phyloP scores from a whole-genome alignment of 1,139 yeast genomes.

The Eremothecium cymbalariae region DNA sequence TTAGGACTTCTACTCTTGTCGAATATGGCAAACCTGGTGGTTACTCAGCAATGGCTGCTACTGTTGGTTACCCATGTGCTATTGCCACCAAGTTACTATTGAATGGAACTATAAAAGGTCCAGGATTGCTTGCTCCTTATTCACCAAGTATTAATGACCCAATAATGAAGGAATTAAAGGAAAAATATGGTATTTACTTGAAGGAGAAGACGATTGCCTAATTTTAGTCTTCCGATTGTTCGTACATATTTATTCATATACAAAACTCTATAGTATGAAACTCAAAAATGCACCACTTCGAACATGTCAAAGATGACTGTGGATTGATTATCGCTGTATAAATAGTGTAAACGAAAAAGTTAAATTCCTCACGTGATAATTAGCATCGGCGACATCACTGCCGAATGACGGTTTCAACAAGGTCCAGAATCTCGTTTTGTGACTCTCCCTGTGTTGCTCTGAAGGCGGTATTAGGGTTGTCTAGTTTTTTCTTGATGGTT shows the following conservation, averaged over 20 bases:
- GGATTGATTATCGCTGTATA: too few species aligned
- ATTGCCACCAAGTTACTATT: constrained; percentile 86
- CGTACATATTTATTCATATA: too few species aligned
- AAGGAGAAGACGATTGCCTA: constrained; percentile 90
- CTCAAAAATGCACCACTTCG: too few species aligned
- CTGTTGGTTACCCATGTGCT: constrained; percentile 98
- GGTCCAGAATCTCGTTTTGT: constrained; percentile 9
- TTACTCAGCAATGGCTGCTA: constrained; percentile 96
- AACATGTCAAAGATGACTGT: too few species aligned
- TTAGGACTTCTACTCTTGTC: constrained; percentile 90
- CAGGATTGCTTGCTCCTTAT: constrained; percentile 92
- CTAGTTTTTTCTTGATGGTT: constrained; percentile 52
- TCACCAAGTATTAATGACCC: constrained; percentile 84
- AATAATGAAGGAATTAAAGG: constrained; percentile 83
- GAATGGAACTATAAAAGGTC: constrained; percentile 67
- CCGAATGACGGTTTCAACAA: constrained; percentile 9
- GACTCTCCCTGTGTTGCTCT: too few species aligned
- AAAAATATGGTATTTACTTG: constrained; percentile 77
- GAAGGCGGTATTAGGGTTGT: constrained; percentile 35
- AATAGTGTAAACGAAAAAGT: too few species aligned
- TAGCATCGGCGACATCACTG: too few species aligned
- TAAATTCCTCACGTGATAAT: too few species aligned
- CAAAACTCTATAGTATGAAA: too few species aligned
- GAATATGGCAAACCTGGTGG: constrained; percentile 95
- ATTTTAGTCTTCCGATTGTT: too few species aligned